These are phyloP conservation scores for Psilocybe cyanescens DNA, from an alignment of 768 basidiomycete species.

Conservation along the genomic window DNA sequence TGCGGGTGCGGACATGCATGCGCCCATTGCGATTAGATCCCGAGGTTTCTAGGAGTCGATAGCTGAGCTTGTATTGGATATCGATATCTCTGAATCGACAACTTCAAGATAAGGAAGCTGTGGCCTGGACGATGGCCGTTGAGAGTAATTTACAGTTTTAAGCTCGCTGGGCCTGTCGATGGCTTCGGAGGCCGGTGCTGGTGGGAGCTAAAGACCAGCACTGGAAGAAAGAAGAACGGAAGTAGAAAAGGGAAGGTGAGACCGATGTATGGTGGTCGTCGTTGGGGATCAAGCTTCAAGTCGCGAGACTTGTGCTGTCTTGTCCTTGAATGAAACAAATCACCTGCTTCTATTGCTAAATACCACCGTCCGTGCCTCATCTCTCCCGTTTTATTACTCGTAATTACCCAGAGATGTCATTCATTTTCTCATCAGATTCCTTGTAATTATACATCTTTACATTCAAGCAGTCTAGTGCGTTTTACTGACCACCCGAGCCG, in stretches of 20 bases:
- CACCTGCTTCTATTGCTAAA: not conserved
- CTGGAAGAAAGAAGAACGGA: not conserved
- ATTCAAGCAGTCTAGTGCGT: not conserved
- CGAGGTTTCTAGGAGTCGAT: not conserved
- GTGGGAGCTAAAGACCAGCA: not conserved
- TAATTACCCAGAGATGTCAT: not conserved
- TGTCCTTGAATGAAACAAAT: conserved; percentile 6
- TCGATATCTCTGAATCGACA: not conserved
- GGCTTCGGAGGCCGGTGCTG: not conserved
- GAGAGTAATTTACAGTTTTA: not conserved
- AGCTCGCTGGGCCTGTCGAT: not conserved
- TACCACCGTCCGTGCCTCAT: too few species aligned
- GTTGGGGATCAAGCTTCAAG: conserved; percentile 3
- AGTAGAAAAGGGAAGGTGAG: not conserved
- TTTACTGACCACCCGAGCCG: too few species aligned
- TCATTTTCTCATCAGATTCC: not conserved
- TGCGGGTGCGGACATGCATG: conserved; percentile 70
- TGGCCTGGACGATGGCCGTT: not conserved
- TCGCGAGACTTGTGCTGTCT: not conserved
- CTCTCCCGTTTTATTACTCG: not conserved
- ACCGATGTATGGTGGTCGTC: not conserved
- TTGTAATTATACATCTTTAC: not conserved
- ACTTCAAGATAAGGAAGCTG: too few species aligned
- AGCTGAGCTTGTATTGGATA: not conserved
- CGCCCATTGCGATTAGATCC: conserved; percentile 59